Percentiles rank a stretch among this genome's conserved stretches.
Conservation (phyloP, 1,284 basidiomycete genomes). For the Fomitopsis pinicola region DNA sequence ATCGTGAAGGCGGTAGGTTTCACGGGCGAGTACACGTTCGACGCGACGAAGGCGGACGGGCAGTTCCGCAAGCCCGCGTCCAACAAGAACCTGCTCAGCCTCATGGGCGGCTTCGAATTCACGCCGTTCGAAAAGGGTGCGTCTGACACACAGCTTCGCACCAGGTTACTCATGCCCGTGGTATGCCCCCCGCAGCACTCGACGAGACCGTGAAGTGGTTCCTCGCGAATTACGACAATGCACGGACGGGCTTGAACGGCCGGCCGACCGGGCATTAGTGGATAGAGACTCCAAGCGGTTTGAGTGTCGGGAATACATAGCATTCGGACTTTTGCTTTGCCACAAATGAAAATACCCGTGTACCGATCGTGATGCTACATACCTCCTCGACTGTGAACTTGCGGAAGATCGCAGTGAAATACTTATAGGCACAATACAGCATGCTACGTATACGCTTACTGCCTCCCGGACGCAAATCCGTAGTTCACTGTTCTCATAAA, state of each 20-base stretch:
- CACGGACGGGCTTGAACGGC: conserved; percentile 12
- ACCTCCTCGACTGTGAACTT: no score
- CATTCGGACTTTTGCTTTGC: no score
- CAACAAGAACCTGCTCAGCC: conserved; percentile 72
- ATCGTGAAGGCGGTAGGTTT: conserved; percentile 80
- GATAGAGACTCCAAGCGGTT: background rate
- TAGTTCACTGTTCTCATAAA: no score
- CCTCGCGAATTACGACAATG: conserved; percentile 19
- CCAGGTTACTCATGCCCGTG: background rate
- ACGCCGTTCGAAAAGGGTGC: conserved; percentile 79
- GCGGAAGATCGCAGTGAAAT: no score
- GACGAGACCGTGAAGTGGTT: conserved; percentile 22
- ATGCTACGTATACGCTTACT: no score
- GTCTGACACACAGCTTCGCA: conserved; percentile 12
- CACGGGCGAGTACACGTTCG: conserved; percentile 69
- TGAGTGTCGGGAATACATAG: background rate
- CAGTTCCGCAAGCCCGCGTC: conserved; percentile 92
- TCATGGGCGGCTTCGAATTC: conserved; percentile 77
- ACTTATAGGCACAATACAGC: no score
- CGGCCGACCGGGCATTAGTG: background rate
- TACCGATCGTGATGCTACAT: no score
- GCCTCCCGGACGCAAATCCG: no score
- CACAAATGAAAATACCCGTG: no score
- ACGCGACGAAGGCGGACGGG: conserved; percentile 71
- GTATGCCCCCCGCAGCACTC: conserved; percentile 9